phyloP scores from a whole-genome alignment of 2,329 filamentous ascomycete genomes.

The Colletotrichum siamense region DNA sequence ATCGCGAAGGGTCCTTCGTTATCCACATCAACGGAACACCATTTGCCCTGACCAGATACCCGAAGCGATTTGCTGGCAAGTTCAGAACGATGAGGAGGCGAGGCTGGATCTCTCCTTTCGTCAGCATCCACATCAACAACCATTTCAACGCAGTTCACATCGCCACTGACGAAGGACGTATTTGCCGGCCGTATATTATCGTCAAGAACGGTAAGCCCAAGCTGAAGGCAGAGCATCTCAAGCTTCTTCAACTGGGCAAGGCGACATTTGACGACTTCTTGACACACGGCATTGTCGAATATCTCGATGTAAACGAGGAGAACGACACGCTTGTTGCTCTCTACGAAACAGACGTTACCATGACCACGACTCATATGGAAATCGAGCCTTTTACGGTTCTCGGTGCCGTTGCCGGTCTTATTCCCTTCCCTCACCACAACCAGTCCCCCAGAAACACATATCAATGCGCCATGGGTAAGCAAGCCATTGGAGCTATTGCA shows the following conservation, averaged over 20 bases:
- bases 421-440: slow-evolving; percentile 98
- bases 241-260: slow-evolving; percentile 80
- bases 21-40: slow-evolving; percentile 97
- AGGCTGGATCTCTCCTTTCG: slow-evolving; percentile 93
- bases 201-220: slow-evolving; percentile 87
- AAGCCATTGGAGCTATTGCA: slow-evolving; percentile 97
- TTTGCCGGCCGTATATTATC: slow-evolving; percentile 94
- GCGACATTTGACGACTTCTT: slow-evolving; percentile 95
- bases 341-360: slow-evolving; percentile 83
- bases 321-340: slow-evolving; percentile 94
- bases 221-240: slow-evolving; percentile 79
- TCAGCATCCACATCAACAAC: slow-evolving; percentile 94
- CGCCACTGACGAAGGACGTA: slow-evolving; percentile 94
- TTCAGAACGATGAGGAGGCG: slow-evolving; percentile 89
- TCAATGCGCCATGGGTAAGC: slow-evolving; percentile 99
- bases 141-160: slow-evolving; percentile 93
- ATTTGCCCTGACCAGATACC: slow-evolving; percentile 83
- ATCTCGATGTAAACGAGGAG: slow-evolving; percentile 97
- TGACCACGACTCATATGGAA: slow-evolving; percentile 89
- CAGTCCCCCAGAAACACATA: slow-evolving; percentile 99
- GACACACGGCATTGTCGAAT: slow-evolving; percentile 88
- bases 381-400: slow-evolving; percentile 98
- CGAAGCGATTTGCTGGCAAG: slow-evolving; percentile 82
- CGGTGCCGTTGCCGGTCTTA: slow-evolving; percentile 92
- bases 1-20: slow-evolving; percentile 82